These are phyloP conservation scores for Helenozyma rhizophorensis DNA, from an alignment of 805 yeast genomes.

Conservation along the genomic window DNA sequence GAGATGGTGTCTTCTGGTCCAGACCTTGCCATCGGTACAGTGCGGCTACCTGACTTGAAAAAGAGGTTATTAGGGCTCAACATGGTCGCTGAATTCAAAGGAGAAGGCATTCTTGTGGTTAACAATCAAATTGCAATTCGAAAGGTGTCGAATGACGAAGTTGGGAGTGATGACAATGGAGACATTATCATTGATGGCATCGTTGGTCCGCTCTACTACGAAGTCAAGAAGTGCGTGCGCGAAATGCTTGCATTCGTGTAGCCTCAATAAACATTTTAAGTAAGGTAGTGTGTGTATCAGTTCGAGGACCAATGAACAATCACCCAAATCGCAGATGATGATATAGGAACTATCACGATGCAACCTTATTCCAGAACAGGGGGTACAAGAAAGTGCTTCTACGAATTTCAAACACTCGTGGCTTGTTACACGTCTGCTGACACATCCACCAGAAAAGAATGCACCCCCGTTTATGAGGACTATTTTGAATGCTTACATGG, in stretches of 20 bases:
- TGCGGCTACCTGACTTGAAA: slow-evolving; percentile 75
- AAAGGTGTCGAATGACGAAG: slow-evolving; percentile 46
- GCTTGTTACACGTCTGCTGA: slow-evolving; percentile 45
- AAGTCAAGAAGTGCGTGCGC: slow-evolving; percentile 67
- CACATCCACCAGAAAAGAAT: slow-evolving; percentile 36
- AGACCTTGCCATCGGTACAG: slow-evolving; percentile 76
- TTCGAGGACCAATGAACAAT: slow-evolving; percentile 10
- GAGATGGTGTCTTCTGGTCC: slow-evolving; percentile 5
- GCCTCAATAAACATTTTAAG: neutral
- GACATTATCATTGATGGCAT: slow-evolving; percentile 83
- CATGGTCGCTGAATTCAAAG: slow-evolving; percentile 79
- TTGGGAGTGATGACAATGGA: slow-evolving; percentile 58
- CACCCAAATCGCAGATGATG: slow-evolving; percentile 1
- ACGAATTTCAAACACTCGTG: slow-evolving; percentile 42
- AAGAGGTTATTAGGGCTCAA: slow-evolving; percentile 54
- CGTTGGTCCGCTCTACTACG: slow-evolving; percentile 69
- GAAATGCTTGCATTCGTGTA: slow-evolving; percentile 72
- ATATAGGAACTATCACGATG: slow-evolving; percentile 21
- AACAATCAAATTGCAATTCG: slow-evolving; percentile 72
- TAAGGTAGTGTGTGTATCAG: slow-evolving; percentile 10
- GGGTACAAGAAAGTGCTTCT: slow-evolving; percentile 45
- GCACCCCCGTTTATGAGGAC: slow-evolving; percentile 42
- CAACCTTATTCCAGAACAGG: slow-evolving; percentile 46
- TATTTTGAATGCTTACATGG: slow-evolving; percentile 47
- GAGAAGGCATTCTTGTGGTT: slow-evolving; percentile 88